Percentiles rank a stretch among this genome's conserved stretches.
Conservation (phyloP, 2,329 filamentous ascomycete species). For the Diaporthe caulivora region DNA sequence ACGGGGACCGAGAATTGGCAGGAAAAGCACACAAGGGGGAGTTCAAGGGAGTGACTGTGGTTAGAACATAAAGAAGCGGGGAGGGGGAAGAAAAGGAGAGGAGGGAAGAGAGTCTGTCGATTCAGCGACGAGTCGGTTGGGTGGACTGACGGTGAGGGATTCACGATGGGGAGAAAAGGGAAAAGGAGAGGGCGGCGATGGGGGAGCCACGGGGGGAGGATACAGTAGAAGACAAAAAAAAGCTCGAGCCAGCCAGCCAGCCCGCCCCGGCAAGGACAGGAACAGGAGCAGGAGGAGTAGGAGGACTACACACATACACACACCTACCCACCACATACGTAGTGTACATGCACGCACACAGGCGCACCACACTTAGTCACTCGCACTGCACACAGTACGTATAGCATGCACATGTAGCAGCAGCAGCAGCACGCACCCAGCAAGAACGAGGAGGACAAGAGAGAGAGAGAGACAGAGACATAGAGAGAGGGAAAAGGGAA, state of each 20-base stretch:
- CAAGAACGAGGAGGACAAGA: too few species aligned
- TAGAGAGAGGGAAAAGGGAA: slow-evolving; percentile 18
- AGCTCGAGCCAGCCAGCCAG: slow-evolving; percentile 32
- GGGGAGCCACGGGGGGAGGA: slow-evolving; percentile 25
- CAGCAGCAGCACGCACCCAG: neutral
- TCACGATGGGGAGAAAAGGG: slow-evolving; percentile 43
- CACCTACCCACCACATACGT: too few species aligned
- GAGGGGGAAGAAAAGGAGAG: slow-evolving; percentile 55
- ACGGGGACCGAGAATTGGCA: slow-evolving; percentile 54
- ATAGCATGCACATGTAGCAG: neutral
- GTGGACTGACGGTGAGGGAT: slow-evolving; percentile 40
- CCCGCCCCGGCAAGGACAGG: neutral
- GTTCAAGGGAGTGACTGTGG: slow-evolving; percentile 65
- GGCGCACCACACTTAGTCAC: neutral
- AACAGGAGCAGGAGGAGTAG: slow-evolving; percentile 3
- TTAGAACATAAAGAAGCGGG: slow-evolving; percentile 50
- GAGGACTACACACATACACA: slow-evolving; percentile 12
- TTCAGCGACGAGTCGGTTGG: slow-evolving; percentile 41
- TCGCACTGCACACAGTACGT: neutral
- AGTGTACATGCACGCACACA: neutral
- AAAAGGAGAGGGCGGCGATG: slow-evolving; percentile 38
- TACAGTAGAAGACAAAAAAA: slow-evolving; percentile 30
- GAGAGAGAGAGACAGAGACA: too few species aligned
- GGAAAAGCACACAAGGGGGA: slow-evolving; percentile 50
- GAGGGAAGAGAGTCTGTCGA: slow-evolving; percentile 44